Evolutionary conservation across 371 early-diverging fungal genomes (phyloP), one percentile per base, ranked within the genome.

Genomic region (Syncephalastrum monosporum): DNA sequence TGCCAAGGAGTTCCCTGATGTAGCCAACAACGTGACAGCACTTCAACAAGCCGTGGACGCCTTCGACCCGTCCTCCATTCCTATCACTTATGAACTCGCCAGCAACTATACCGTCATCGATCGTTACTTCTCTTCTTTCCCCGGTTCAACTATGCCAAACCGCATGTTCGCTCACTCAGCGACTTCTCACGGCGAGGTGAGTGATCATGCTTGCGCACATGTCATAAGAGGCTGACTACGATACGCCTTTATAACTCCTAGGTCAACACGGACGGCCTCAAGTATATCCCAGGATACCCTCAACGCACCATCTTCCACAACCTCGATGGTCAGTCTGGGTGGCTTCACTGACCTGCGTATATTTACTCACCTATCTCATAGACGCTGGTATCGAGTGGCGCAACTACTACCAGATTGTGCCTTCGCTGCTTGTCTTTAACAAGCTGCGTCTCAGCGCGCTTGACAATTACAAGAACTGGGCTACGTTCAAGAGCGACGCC

Each of bases 91-190:
- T 48, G 57, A 64, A 46, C 55, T 71, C 50, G 71, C 71, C 16
- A 33, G 61, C 19, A 63, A 71, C 16, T 71, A 63, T 33, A 59
- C 60, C 8, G 51, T 71, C 3, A 45, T 71, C 45, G 63, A 71
- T 38, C 59, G 63, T 5, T 71, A 60, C 46, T 67, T 62, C 33
- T 59, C 71, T 0, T 59, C 65, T 10, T 60, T 71, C 55, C 67
- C 71, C 47, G 71, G 71, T 13, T 56, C 62, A 3, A 71, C 71
- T 16, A 61, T 62, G 59, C 71, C 71, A n/a, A 71, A 71, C 25
- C 67, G 71, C 19, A 53, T 67, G 52, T 71, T 50, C 47, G 51
- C 65, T n/a, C 68, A 69, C 29, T 58, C 65, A 0, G 65, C 58
- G 3, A 69, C 69, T 14, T 62, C 62, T 4, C 49, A 64, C 42